Evolutionary conservation across 441 rosid species (phyloP).

Genomic region (Corymbia citriodora): DNA sequence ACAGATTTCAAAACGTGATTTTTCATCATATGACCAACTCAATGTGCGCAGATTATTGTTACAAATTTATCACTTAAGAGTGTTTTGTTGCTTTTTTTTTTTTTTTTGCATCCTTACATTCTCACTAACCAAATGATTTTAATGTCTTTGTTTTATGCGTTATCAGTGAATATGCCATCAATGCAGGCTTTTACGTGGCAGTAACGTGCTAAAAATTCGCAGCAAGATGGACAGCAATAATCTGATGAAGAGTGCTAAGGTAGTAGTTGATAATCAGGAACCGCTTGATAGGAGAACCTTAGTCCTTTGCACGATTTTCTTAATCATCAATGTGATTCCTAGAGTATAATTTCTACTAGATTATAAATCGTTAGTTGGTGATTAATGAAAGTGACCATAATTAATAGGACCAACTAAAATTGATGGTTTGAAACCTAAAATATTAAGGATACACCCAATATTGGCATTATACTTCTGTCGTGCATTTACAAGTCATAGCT

Average conservation of each 20-base stretch:
- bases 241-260: background rate
- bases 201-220: background rate
- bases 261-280: background rate
- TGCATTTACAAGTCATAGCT: background rate
- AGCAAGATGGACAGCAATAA: background rate
- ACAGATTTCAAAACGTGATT: background rate
- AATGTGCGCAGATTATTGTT: background rate
- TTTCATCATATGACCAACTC: background rate
- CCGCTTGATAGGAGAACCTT: background rate
- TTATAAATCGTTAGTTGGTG: background rate
- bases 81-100: background rate
- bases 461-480: background rate
- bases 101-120: background rate
- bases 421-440: background rate
- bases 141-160: rapidly evolving
- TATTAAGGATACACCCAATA: too few species aligned
- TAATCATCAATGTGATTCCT: background rate
- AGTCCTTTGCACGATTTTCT: background rate
- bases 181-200: background rate
- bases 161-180: background rate
- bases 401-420: too few species aligned
- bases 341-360: background rate
- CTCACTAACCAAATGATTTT: rapidly evolving
- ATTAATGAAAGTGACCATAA: background rate
- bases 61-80: background rate